A percentile compares a stretch with the other conserved stretches of the same genome.
Conservation (phyloP, 1,284 basidiomycete genomes). For the Fomitopsis pinicola region DNA sequence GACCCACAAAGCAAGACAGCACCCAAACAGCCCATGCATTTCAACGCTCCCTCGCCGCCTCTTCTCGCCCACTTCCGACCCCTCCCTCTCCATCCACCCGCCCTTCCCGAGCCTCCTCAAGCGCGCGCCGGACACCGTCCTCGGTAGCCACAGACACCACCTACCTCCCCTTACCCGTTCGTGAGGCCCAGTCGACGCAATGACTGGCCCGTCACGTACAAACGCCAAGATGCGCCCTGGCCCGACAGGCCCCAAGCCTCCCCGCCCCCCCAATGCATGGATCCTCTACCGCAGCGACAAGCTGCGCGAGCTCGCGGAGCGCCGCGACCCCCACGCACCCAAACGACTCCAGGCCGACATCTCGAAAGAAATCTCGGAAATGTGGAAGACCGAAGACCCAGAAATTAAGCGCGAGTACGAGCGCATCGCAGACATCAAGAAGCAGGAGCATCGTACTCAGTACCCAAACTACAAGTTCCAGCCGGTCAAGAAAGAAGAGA, state of each 20-base stretch:
- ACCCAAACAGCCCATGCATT: constrained; percentile 6
- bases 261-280: constrained; percentile 87
- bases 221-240: background rate
- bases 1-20: constrained; percentile 12
- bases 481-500: constrained; percentile 66
- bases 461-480: constrained; percentile 76
- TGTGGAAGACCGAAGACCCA: constrained; percentile 65
- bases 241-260: constrained; percentile 34
- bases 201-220: constrained; percentile 3
- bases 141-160: background rate
- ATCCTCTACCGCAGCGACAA: constrained; percentile 84
- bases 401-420: constrained; percentile 63
- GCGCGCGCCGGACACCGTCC: background rate
- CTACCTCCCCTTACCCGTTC: background rate
- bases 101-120: background rate
- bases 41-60: background rate
- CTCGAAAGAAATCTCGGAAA: constrained; percentile 62
- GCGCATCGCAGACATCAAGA: constrained; percentile 60
- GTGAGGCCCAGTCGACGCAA: background rate
- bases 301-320: constrained; percentile 38
- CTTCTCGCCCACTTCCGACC: background rate
- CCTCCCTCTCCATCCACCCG: background rate
- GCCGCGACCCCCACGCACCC: constrained; percentile 28
- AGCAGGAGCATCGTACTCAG: constrained; percentile 56
- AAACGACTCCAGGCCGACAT: constrained; percentile 66